Conservation (phyloP, 768 basidiomycete species). For the Suillus luteus region DNA sequence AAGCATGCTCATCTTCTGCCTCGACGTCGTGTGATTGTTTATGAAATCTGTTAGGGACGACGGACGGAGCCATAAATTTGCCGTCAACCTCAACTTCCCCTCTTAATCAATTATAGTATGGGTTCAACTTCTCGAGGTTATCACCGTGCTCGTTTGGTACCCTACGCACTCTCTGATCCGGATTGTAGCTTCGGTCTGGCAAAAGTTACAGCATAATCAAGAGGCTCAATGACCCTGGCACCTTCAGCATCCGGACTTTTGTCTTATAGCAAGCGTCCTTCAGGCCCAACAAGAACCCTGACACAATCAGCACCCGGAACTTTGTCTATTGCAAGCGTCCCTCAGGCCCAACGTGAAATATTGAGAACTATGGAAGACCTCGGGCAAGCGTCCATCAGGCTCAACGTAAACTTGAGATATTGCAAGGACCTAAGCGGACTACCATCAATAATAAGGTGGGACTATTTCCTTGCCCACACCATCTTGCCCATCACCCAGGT, state of each 20-base stretch:
- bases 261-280: not conserved
- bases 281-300: no score
- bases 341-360: no score
- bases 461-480: conserved; percentile 54
- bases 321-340: no score
- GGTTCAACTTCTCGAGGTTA: not conserved
- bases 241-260: not conserved
- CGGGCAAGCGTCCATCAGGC: not conserved
- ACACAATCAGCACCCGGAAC: no score
- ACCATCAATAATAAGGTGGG: not conserved
- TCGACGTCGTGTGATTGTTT: not conserved
- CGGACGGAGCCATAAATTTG: no score
- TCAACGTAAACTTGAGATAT: not conserved
- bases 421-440: not conserved
- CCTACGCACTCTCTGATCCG: not conserved
- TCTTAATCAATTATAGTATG: not conserved
- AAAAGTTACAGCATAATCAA: not conserved
- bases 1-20: not conserved
- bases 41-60: no score
- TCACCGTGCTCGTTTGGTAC: not conserved
- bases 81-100: not conserved
- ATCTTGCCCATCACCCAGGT: conserved; percentile 80
- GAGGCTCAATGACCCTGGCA: not conserved
- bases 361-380: no score
- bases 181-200: not conserved